A percentile compares a stretch with the other conserved stretches of the same genome.
These are phyloP conservation scores for Davidsoniella eucalypti DNA, from an alignment of 2,329 filamentous ascomycete genomes.

Conservation along the genomic window DNA sequence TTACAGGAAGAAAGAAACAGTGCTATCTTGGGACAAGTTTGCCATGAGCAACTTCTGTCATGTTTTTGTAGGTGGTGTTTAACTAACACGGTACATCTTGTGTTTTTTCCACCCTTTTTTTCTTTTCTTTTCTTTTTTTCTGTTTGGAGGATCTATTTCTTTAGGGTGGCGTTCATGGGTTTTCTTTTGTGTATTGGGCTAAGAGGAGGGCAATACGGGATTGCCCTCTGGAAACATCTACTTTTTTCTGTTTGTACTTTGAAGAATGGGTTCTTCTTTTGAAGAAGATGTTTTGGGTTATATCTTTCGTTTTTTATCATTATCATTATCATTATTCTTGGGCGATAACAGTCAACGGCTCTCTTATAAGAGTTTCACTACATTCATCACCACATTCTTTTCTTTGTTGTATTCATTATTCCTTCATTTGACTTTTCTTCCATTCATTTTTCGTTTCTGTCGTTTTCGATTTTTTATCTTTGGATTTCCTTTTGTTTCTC, in stretches of 20 bases:
- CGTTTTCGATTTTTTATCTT: neutral
- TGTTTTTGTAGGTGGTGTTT: neutral
- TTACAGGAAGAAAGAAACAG: neutral
- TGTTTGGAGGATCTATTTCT: constrained; percentile 1
- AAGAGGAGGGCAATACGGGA: neutral
- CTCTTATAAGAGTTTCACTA: neutral
- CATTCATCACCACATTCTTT: neutral
- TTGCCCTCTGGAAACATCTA: neutral
- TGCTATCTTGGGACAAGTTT: too few species aligned
- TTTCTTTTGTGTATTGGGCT: neutral
- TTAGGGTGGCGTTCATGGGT: neutral
- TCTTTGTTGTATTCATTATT: neutral
- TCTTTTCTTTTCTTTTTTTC: neutral
- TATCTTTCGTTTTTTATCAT: constrained; percentile 2
- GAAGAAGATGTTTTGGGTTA: neutral
- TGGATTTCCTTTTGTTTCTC: neutral
- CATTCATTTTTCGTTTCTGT: neutral
- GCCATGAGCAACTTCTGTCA: constrained; percentile 11
- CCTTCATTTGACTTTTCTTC: neutral
- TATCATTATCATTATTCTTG: neutral
- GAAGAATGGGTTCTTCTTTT: neutral
- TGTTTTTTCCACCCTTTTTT: constrained; percentile 1
- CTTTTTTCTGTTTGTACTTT: neutral
- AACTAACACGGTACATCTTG: neutral
- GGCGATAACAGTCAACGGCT: neutral